These are phyloP conservation scores for Beta vulgaris DNA, from an alignment of 148 eudicot genomes.

Conservation along the genomic window DNA sequence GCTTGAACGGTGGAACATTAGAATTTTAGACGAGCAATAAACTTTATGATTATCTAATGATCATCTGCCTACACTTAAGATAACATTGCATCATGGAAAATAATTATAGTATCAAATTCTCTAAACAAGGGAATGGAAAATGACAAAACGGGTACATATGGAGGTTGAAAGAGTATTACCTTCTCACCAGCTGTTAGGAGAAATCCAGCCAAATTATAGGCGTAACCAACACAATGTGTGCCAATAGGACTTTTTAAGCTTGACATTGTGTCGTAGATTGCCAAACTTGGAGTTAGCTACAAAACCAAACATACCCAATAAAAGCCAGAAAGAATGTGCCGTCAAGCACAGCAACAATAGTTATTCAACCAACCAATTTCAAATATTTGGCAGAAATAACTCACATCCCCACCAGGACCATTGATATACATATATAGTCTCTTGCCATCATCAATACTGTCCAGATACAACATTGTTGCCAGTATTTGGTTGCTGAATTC, in stretches of 20 bases:
- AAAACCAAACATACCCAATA: conserved; percentile 17
- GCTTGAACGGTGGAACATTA: background rate
- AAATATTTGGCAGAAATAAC: conserved; percentile 30
- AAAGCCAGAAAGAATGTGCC: background rate
- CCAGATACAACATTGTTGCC: conserved; percentile 81
- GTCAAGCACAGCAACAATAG: background rate
- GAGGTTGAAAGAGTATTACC: conserved; percentile 34
- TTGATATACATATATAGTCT: conserved; percentile 64
- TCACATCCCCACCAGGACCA: conserved; percentile 91
- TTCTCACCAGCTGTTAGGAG: conserved; percentile 86
- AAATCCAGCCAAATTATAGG: conserved; percentile 72
- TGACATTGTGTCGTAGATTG: conserved; percentile 85
- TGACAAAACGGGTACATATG: background rate
- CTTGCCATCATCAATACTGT: conserved; percentile 56
- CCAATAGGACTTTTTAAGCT: conserved; percentile 74
- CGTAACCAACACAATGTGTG: conserved; percentile 78
- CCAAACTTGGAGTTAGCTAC: conserved; percentile 82
- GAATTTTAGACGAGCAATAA: background rate
- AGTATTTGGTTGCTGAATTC: conserved; percentile 73
- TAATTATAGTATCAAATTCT: background rate
- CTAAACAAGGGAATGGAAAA: background rate
- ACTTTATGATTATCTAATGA: background rate
- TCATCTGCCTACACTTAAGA: background rate
- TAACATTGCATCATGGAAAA: background rate
- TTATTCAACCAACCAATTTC: background rate